Conservation (phyloP, 176 grass and related monocot genomes). For the Paspalum notatum region DNA sequence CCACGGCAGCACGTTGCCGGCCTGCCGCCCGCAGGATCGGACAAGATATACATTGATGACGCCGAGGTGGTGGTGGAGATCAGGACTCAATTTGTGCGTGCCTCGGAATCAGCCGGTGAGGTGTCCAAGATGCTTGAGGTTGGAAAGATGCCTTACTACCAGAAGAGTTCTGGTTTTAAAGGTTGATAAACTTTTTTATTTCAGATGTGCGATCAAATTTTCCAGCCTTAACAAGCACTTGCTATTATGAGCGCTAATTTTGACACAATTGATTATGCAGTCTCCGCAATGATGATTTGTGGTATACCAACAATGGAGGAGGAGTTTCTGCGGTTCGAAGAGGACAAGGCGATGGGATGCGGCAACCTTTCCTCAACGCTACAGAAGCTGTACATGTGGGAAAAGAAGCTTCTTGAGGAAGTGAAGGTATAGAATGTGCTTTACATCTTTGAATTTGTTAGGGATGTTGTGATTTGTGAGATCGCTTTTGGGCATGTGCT, state of each 20-base stretch:
- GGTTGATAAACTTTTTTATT: constrained; percentile 41
- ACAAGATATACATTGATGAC: constrained; percentile 68
- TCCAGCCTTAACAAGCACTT: not conserved
- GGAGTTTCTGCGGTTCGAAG: constrained; percentile 70
- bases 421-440: constrained; percentile 69
- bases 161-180: constrained; percentile 83
- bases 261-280: constrained; percentile 41
- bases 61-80: constrained; percentile 78
- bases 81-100: constrained; percentile 76
- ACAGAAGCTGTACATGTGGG: constrained; percentile 97
- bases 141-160: constrained; percentile 87
- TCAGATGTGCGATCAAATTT: constrained; percentile 9
- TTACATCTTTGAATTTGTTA: constrained; percentile 32
- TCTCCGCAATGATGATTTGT: constrained; percentile 77
- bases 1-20: constrained; percentile 44
- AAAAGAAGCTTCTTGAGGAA: constrained; percentile 97
- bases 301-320: constrained; percentile 67
- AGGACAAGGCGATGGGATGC: constrained; percentile 74
- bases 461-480: not conserved
- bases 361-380: constrained; percentile 94
- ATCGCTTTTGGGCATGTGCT: constrained; percentile 30
- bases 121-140: constrained; percentile 94
- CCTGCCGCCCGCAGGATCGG: constrained; percentile 41
- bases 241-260: constrained; percentile 1
- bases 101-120: constrained; percentile 69